Evolutionary conservation across 164 flowering plant genomes (phyloP), one percentile per base, ranked within the genome.

Genomic region (Aristolochia fimbriata): DNA sequence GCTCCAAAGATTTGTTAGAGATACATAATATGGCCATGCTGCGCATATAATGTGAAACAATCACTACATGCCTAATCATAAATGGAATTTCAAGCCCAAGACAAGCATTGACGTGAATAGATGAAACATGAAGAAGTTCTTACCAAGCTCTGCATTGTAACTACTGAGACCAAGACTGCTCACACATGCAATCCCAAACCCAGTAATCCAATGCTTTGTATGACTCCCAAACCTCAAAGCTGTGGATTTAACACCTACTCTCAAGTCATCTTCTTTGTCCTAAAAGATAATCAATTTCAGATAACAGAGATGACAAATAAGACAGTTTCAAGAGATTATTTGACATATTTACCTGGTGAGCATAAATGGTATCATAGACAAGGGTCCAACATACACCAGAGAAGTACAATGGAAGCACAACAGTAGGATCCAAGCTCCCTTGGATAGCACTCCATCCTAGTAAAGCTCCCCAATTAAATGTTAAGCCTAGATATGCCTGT

Each of bases 321-420:
- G 20, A 5, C 6, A 52, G 27, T 52, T 23, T 22, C 43, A 7
- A 23, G 22, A 52, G 23, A 54, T 15, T 20, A 23, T 15, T 60
- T 13, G 50, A n/a, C 7, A 45, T 13, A 17, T 62, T n/a, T 67
- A 91, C 99, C 99, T 94, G 97, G 78, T 94, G 99, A 52, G 99
- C 99, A 79, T 94, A 94, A 63, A 94, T 91, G 15, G 99, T 94
- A 71, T 94, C 97, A 77, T 94, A 94, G n/a, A 94, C 91, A 55
- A 94, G 91, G 21, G 99, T 94, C 97, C 99, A 94, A 62, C 61
- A 91, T 14, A 91, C 89, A 66, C 97, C 99, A 71, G 97, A 84
- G 37, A 69, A 12, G 62, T 91, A 94, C 46, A 91, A 71, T 15
- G 97, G 99, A 37, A 88, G 66, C 51, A 83, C 88, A 62, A 94